A percentile compares a stretch with the other conserved stretches of the same genome.
phyloP scores from a whole-genome alignment of 352 stramenopile species.

The Albugo laibachii region DNA sequence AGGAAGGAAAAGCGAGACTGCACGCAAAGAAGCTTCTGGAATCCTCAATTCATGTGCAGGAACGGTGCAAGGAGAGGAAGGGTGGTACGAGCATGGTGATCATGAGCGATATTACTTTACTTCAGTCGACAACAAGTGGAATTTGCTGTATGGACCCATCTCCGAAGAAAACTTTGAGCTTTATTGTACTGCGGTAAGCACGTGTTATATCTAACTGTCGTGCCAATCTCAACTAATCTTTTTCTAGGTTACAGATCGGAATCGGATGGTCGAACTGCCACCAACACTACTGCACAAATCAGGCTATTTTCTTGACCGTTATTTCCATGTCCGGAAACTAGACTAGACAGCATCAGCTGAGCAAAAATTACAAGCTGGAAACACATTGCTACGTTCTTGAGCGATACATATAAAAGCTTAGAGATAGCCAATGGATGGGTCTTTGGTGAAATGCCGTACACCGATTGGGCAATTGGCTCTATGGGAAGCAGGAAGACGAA shows the following conservation, averaged over 20 bases:
- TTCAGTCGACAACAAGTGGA: constrained; percentile 66
- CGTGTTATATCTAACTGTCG: no score
- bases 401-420: no score
- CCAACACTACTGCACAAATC: constrained; percentile 67
- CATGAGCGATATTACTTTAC: constrained; percentile 78
- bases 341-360: no score
- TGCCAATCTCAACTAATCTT: no score
- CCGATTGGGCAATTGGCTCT: no score
- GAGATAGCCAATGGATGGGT: no score
- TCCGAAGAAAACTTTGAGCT: constrained; percentile 65
- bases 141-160: constrained; percentile 67
- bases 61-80: constrained; percentile 66
- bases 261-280: constrained; percentile 41
- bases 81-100: constrained; percentile 76
- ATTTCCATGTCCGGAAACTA: constrained; percentile 39
- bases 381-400: no score
- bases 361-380: no score
- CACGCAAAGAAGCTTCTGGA: constrained; percentile 41
- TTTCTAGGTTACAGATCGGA: constrained; percentile 53
- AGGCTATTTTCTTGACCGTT: constrained; percentile 44
- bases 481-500: no score
- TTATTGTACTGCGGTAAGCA: constrained; percentile 48
- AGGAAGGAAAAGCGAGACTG: constrained; percentile 44
- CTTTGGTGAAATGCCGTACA: no score
- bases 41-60: constrained; percentile 64